phyloP scores from a whole-genome alignment of 805 yeast species.

The Cyberlindnera maritima region DNA sequence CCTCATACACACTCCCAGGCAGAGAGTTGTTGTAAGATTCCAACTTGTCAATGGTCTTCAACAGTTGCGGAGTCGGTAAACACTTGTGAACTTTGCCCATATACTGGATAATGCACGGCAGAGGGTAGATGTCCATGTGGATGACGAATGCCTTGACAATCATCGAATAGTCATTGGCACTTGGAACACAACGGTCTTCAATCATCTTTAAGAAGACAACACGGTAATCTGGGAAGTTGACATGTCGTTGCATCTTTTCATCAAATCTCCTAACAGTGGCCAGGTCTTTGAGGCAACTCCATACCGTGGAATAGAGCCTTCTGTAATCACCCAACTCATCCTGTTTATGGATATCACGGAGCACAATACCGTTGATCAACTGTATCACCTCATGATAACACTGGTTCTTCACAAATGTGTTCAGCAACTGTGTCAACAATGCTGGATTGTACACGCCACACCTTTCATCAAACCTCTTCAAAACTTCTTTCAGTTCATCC shows the following conservation, averaged over 20 bases:
- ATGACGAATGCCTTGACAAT: slow-evolving; percentile 20
- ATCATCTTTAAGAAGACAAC: slow-evolving; percentile 26
- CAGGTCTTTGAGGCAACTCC: slow-evolving; percentile 28
- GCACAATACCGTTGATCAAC: slow-evolving; percentile 32
- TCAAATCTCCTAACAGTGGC: not conserved
- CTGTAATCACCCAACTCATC: slow-evolving; percentile 13
- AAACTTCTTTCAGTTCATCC: slow-evolving; percentile 29
- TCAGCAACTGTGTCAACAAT: slow-evolving; percentile 37
- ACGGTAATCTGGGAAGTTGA: slow-evolving; percentile 20
- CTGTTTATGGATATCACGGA: slow-evolving; percentile 19
- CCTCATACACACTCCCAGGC: too few relatives aligned
- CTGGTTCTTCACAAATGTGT: slow-evolving; percentile 29
- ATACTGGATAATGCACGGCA: slow-evolving; percentile 24
- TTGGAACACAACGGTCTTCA: slow-evolving; percentile 23
- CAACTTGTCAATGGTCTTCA: slow-evolving; percentile 5
- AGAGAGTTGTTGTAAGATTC: not conserved
- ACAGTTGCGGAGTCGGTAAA: slow-evolving; percentile 10
- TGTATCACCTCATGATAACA: slow-evolving; percentile 31
- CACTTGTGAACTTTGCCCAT: slow-evolving; percentile 21
- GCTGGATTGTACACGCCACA: slow-evolving; percentile 33
- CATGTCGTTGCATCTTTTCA: not conserved
- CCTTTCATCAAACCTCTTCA: slow-evolving; percentile 31
- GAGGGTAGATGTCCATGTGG: slow-evolving; percentile 16
- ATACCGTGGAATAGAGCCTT: slow-evolving; percentile 31
- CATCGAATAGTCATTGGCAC: slow-evolving; percentile 18